Base-by-base conservation (phyloP, 208 protist species). In the Strigomonas oncopelti region DNA sequence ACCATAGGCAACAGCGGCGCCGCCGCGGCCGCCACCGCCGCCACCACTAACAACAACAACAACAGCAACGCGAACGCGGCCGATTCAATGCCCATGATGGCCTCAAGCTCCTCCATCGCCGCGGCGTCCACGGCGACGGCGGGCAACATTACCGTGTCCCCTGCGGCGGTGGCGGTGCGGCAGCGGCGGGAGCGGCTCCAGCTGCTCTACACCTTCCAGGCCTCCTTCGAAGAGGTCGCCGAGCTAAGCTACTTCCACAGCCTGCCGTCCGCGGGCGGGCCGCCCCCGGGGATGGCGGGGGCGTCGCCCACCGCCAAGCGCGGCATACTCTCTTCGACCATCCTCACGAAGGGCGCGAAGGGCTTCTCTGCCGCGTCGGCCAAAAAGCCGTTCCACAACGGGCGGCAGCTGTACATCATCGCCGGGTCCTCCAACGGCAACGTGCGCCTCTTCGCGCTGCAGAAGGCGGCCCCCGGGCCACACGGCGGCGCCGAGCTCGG, bases 361-460 rank as follows among this genome's bases (percentile, higher is more conserved):
- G 29, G 8, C 9, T 5, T 2, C 52, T 22, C 29, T 22, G 7
- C 52, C 7, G 52, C 52, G n/a, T 7, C 29, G 11, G 22, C 29
- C 42, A 48, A 9, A 14, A 48, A 48, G 5, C 3, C 42, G 27
- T n/a, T 22, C 25, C 53, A 34, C 53, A 25, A 24, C 32, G 46
- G 32, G 20, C 57, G 52, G 11, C 32, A 57, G 20, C 31, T 65
- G 0, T 69, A 74, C 54, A 38, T 93, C 9, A 54, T 91, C 36
- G 78, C 84, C 14, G 85, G 71, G 9, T 73, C 81, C 28, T 60
- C 81, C 20, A 84, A 92, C 54, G 84, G 78, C 25, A 80, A 86
- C 63, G 85, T 89, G 51, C 85, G 85, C 13, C 63, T 90, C 54
- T 90, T 91, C 68, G 65, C 64, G 14, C 32, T 91, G 9, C 28